phyloP scores from a whole-genome alignment of 2,329 filamentous ascomycete genomes.

The Talaromyces verruculosus region DNA sequence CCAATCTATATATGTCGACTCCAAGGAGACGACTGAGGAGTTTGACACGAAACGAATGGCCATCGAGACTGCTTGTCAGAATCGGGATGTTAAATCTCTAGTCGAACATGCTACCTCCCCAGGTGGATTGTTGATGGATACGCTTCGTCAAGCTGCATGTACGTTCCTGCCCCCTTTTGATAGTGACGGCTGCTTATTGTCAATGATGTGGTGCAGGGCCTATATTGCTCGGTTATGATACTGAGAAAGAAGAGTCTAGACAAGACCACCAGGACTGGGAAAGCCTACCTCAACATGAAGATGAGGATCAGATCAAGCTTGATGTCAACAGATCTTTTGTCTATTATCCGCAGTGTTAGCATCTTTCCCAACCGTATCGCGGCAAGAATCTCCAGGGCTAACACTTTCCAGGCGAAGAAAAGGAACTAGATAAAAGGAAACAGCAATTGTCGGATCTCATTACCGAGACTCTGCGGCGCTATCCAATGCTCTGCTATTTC shows the following conservation, averaged over 20 bases:
- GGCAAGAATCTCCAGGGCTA: not conserved
- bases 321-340: conserved; percentile 97
- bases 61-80: conserved; percentile 62
- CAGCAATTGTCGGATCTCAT: conserved; percentile 77
- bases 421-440: conserved; percentile 70
- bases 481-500: conserved; percentile 90
- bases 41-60: conserved; percentile 41
- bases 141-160: conserved; percentile 74
- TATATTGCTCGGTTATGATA: conserved; percentile 47
- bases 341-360: conserved; percentile 81
- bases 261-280: conserved; percentile 51
- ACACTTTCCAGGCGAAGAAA: conserved; percentile 59
- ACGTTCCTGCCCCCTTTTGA: conserved; percentile 43
- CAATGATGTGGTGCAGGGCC: conserved; percentile 40
- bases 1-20: conserved; percentile 2
- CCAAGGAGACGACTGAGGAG: conserved; percentile 15
- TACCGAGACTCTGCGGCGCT: conserved; percentile 71
- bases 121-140: conserved; percentile 68
- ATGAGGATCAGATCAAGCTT: conserved; percentile 87
- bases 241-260: conserved; percentile 15
- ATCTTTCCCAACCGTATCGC: conserved; percentile 25
- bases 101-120: conserved; percentile 59
- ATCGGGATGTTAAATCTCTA: conserved; percentile 58
- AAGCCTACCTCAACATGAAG: conserved; percentile 70
- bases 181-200: conserved; percentile 16